Evolutionary conservation across 2,329 filamentous ascomycete species (phyloP), one percentile per base, ranked within the genome.

Genomic region (Fusarium musae): DNA sequence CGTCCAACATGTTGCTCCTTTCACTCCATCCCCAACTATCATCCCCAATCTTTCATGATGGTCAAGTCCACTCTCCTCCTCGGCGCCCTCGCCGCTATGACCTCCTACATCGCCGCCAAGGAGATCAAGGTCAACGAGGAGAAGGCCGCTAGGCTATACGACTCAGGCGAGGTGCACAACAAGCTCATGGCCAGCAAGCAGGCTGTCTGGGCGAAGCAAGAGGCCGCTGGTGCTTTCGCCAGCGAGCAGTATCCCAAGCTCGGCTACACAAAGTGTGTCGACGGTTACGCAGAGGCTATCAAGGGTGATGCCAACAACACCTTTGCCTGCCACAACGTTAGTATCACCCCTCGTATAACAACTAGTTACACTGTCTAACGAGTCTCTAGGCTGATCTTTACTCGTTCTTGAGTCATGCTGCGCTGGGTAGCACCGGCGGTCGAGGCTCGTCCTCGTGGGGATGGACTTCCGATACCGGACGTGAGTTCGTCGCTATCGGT

Each of bases 401-500:
- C 75, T 85, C 88, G 73, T 90, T 90, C 79, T 79, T 87, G 49
- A 85, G 83, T 43, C 88, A 90, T 73, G 83, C 84, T 7, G 84
- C 85, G 34, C 83, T 90, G 4, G 88, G 88, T 10, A 87, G 85
- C 70, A 70, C 73, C 47, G 76, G 69, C 7, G 82, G 79, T 9
- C 63, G 77, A 42, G 83, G 83, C 2, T 81, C 83, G 1, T 83
- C 81, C 1, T 83, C 82, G 0, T 86, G 83, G 84, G 86, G 86
- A n/a, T 81, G 79, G 86, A 86, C 85, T 1, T 84, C 83, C 6
- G 78, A 81, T 6, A 80, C 84, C 30, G 86, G 86, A 21, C 83
- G 86, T 7, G 86, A 88, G 73, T 87, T 87, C 53, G 84, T 81
- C n/a, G 82, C 84, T 32, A 81, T 87, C 32, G 86, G 84, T 9